phyloP scores from a whole-genome alignment of 1,284 basidiomycete species.

The Pseudozyma flocculosa region DNA sequence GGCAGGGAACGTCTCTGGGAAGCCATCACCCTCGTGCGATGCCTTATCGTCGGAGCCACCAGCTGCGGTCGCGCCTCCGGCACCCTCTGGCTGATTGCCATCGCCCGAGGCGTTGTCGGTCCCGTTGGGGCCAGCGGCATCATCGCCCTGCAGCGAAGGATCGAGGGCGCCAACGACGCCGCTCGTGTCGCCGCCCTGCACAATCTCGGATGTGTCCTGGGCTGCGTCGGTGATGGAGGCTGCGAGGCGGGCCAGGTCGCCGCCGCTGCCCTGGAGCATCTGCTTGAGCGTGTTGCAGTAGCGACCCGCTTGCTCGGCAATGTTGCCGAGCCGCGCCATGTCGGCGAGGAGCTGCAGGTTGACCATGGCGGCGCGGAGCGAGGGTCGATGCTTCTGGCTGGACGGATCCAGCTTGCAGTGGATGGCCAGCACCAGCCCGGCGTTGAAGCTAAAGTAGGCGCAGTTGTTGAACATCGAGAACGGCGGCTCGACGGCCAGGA shows the following conservation, averaged over 20 bases:
- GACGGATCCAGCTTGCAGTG: constrained; percentile 36
- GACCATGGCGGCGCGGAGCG: constrained; percentile 43
- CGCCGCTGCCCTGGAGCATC: constrained; percentile 31
- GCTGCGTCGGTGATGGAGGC: constrained; percentile 5
- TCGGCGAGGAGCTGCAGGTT: constrained; percentile 28
- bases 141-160: constrained; percentile 17
- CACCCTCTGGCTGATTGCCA: no score
- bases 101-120: no score
- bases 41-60: constrained; percentile 7
- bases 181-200: neutral
- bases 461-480: constrained; percentile 37
- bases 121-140: no score
- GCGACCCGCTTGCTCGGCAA: constrained; percentile 42
- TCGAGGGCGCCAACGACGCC: constrained; percentile 15
- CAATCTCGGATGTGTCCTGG: no score
- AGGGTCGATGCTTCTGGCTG: constrained; percentile 32
- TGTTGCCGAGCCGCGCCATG: constrained; percentile 31
- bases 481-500: constrained; percentile 23
- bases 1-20: constrained; percentile 21
- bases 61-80: no score
- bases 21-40: constrained; percentile 18
- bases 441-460: constrained; percentile 43
- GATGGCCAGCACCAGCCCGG: constrained; percentile 38
- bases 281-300: constrained; percentile 43
- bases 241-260: constrained; percentile 20